Evolutionary conservation across 257 asterid species (phyloP), one percentile per base, ranked within the genome.

Genomic region (Fraxinus pennsylvanica): DNA sequence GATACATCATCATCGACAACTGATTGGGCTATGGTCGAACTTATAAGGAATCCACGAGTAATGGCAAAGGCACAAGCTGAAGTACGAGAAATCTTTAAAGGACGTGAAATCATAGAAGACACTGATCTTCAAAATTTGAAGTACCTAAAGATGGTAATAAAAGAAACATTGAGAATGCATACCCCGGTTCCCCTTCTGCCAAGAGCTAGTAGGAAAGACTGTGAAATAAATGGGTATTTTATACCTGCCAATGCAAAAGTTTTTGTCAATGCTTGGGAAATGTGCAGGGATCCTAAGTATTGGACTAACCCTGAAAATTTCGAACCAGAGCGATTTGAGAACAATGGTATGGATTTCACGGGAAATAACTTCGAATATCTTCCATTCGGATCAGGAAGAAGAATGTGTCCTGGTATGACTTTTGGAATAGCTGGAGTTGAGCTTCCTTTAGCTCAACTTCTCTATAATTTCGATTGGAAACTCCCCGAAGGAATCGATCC

Each of bases 1-100:
- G 15, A 41, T 2, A 1, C 50, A 12, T 72, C 86, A 3, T 57
- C 90, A 0, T 33, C 82, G 0, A 3, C 22, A 0, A 47, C 77
- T 1, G 86, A 81, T 25, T 86, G 89, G 89, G 71, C 83, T 1
- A 76, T 83, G 79, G 57, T 76, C 1, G 89, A 86, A 33, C 72
- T 81, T 8, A 21, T 86, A 3, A 61, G 52, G 43, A 77, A 78
- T 3, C 85, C 85, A 2, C 22, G 43, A 3, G 41, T 73, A 5
- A 29, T 82, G 76, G 72, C 59, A 33, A 71, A 54, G 38, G 84
- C 78, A 72, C 82, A 79, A 79, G 39, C n/a, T 3, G 83, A 80
- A 32, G 77, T 75, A 9, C 75, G 80, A 69, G 27, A 5, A 39
- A 12, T 21, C 15, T 69, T 36, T 6, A 15, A 74, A 3, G 80